Evolutionary conservation across 495 filamentous ascomycete species (phyloP), one percentile per base, ranked within the genome.

Genomic region (Daldinia grandis): DNA sequence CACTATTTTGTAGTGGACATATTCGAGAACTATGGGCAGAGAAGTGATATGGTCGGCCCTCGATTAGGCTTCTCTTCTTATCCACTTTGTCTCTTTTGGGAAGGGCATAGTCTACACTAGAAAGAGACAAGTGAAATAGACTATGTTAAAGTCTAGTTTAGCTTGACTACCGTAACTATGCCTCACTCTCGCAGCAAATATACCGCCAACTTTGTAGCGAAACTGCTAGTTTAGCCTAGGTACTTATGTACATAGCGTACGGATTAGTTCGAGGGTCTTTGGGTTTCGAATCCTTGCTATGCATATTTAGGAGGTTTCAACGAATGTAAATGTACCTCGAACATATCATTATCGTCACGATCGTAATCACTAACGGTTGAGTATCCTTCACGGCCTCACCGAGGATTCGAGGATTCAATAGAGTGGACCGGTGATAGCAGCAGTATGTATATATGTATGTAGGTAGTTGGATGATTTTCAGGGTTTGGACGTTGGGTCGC

Each of bases 121-220:
- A 70, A 70, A 61, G 60, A 57, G 56, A 65, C 35, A 70, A 42
- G 59, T 56, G 9, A 40, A 40, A 50, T 57, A 21, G 30, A 40
- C 9, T 44, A 70, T 8, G 42, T 21, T 37, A 7, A 19, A 53
- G 37, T 27, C n/a, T 50, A 42, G 30, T 19, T 47, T 57, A 33
- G 37, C 28, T 31, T 40, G 27, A 56, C 27, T 59, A 62, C 53
- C 60, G 56, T 8, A 33, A 63, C 59, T 54, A 35, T 60, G 64
- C 56, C 69, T 67, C 42, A 27, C 40, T 9, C 55, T 35, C 54
- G 14, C 60, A 64, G 59, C 35, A 38, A 44, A 66, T 54, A 62
- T 71, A 53, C 58, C 58, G 51, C 55, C 15, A 2, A 21, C 53
- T 49, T 53, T n/a, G 35, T 21, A 30, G 19, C 38, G 31, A 50